Evolutionary conservation across 495 filamentous ascomycete genomes (phyloP).

Genomic region (Xylona heveae): DNA sequence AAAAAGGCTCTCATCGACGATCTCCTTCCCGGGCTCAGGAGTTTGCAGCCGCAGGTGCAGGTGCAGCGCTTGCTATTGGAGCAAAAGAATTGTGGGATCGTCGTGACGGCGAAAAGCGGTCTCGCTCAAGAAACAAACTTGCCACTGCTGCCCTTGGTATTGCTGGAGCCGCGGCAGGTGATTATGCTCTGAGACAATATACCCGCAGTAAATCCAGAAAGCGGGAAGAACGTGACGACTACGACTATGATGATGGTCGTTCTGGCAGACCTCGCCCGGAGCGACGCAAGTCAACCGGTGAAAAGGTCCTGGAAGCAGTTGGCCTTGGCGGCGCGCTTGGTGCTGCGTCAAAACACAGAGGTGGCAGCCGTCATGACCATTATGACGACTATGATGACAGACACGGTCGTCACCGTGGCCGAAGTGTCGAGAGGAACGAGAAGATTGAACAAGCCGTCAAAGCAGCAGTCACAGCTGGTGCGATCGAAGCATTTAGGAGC

Average conservation of each 20-base stretch:
- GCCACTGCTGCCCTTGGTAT: constrained; percentile 3
- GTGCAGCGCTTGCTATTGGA: constrained; percentile 5
- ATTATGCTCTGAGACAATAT: constrained; percentile 1
- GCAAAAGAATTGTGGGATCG: constrained; percentile 6
- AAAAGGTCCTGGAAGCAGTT: constrained; percentile 41
- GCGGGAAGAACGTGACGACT: background rate
- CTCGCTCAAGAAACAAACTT: background rate
- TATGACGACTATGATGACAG: constrained; percentile 12
- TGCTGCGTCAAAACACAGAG: constrained; percentile 11
- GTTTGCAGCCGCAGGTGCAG: constrained; percentile 2
- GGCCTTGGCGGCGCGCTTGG: constrained; percentile 44
- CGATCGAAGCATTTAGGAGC: constrained; percentile 67
- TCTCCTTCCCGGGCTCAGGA: constrained; percentile 3
- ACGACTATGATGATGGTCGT: constrained; percentile 1
- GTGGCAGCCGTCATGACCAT: constrained; percentile 12
- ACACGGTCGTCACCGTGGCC: constrained; percentile 21
- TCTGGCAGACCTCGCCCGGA: constrained; percentile 1
- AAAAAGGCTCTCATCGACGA: background rate
- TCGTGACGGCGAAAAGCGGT: background rate
- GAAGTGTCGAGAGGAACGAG: constrained; percentile 27
- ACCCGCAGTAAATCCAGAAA: background rate
- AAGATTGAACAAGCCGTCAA: constrained; percentile 71
- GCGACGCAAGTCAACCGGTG: constrained; percentile 43
- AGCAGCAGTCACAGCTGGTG: constrained; percentile 68
- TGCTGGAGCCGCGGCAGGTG: constrained; percentile 6